Base-by-base conservation (phyloP, 2,329 filamentous ascomycete genomes). In the Waltergamsia citrina region DNA sequence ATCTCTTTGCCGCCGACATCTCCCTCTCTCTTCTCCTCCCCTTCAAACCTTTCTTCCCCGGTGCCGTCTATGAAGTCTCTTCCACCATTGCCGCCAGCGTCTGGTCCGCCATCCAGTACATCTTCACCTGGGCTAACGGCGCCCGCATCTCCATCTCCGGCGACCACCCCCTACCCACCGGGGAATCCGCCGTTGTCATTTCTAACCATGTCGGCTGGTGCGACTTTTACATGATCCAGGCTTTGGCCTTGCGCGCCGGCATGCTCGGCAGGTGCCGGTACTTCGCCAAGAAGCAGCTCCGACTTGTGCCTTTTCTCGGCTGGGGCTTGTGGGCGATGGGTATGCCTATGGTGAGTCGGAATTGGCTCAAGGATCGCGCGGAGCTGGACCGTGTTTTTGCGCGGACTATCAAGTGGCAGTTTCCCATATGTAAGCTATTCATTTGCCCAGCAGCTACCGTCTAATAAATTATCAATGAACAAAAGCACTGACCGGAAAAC, bases 291-390 rank as follows among this genome's bases (percentile, higher is more conserved):
- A 63, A 66, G 38, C 65, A 76, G 49, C 59, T 80, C 38, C 64
- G 64, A 39, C 62, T 64, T 54, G 68, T 79, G 10, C 74, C 74
- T 5, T 70, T 80, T 39, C 58, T 78, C 7, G 74, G 74, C 14
- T 78, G 74, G 74, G 75, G 72, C 3, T 57, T 79, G 22, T 77
- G 72, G 73, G 73, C 68, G 4, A 74, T 78, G 63, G 71, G 73
- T 3, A 77, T 79, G 71, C 74, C 74, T 6, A 61, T 79, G 53
- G 71, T 78, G 16, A 74, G 63, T 45, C 58, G 74, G 34, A 68
- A 71, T 35, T 79, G 75, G 74, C 62, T 65, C 43, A 60, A 59
- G 38, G 74, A 80, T 49, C 60, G 63, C 46, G 51, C 49, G 12
- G 73, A 78, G 52, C 60, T 80, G 43, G 62, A 71, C 32, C 59